These are phyloP conservation scores for Corymbia citriodora DNA, from an alignment of 441 rosid species.

Conservation along the genomic window DNA sequence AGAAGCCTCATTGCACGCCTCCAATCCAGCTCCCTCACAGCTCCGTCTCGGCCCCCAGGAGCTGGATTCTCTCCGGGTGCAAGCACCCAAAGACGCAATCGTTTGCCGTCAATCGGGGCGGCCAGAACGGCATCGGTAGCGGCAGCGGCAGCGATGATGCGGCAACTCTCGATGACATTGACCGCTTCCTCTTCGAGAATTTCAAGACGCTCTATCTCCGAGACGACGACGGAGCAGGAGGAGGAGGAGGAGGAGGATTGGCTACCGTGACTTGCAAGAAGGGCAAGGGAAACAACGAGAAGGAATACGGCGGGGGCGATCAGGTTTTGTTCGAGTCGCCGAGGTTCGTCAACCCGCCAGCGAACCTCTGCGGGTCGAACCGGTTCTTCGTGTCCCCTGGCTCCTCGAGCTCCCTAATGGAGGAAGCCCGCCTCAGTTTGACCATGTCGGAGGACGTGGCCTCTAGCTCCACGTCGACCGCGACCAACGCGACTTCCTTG, in stretches of 20 bases:
- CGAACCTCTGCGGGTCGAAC: slow-evolving; percentile 19
- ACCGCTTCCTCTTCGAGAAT: slow-evolving; percentile 75
- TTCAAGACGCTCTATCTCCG: slow-evolving; percentile 63
- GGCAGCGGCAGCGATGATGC: slow-evolving; percentile 8
- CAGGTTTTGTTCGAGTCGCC: slow-evolving; percentile 40
- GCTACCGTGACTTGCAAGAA: not conserved
- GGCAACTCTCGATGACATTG: slow-evolving; percentile 73
- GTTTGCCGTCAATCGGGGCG: slow-evolving; percentile 26
- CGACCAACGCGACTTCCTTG: not conserved
- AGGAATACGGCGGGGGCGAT: slow-evolving; percentile 11
- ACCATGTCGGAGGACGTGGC: slow-evolving; percentile 21
- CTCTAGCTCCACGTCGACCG: slow-evolving; percentile 20
- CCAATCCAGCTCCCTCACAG: slow-evolving; percentile 16
- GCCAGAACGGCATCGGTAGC: not conserved
- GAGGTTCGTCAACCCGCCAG: slow-evolving; percentile 18
- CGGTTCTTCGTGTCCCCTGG: slow-evolving; percentile 34
- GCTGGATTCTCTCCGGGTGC: slow-evolving; percentile 46
- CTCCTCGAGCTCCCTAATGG: slow-evolving; percentile 38
- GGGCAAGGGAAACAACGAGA: not conserved
- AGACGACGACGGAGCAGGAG: slow-evolving; percentile 20
- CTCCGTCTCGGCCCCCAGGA: slow-evolving; percentile 31
- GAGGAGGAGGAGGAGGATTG: not conserved
- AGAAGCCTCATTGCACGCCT: slow-evolving; percentile 20
- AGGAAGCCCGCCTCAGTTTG: slow-evolving; percentile 32
- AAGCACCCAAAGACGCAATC: slow-evolving; percentile 60